A percentile compares a stretch with the other conserved stretches of the same genome.
Evolutionary conservation across 208 protist genomes (phyloP).

Genomic region (Acanthamoeba comandoni): DNA sequence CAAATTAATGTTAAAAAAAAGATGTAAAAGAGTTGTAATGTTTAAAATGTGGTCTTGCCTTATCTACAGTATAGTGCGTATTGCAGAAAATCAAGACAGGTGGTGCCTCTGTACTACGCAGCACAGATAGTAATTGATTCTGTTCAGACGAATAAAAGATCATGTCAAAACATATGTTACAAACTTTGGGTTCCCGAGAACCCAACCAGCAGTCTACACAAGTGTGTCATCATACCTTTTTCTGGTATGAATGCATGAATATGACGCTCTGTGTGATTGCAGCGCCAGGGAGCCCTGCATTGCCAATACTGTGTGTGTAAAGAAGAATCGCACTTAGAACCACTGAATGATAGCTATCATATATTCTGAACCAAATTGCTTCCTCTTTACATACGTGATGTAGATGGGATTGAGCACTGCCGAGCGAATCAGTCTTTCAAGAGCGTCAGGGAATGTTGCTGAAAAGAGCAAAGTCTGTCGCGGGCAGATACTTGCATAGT

Average conservation of each 20-base stretch:
- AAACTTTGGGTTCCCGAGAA: no score
- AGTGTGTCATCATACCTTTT: slow-evolving; percentile 20
- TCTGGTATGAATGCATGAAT: neutral
- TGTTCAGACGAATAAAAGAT: no score
- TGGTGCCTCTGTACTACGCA: slow-evolving; percentile 18
- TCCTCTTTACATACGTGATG: neutral
- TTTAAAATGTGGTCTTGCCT: no score
- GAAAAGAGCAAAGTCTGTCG: slow-evolving; percentile 55
- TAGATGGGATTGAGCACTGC: slow-evolving; percentile 33
- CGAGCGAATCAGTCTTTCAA: slow-evolving; percentile 26
- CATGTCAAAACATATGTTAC: no score
- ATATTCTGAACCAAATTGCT: neutral
- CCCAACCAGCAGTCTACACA: no score
- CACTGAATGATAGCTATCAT: neutral
- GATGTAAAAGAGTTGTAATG: no score
- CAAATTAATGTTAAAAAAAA: no score
- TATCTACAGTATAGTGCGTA: slow-evolving; percentile 19
- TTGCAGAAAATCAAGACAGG: slow-evolving; percentile 40
- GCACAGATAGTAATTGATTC: neutral
- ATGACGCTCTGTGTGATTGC: neutral
- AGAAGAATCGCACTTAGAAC: neutral
- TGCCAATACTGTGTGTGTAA: slow-evolving; percentile 3
- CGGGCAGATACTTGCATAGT: neutral
- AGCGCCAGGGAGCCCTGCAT: neutral
- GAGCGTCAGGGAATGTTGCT: slow-evolving; percentile 16